These are phyloP conservation scores for Volvox africanus DNA, from an alignment of 139 green algal genomes.

Conservation along the genomic window DNA sequence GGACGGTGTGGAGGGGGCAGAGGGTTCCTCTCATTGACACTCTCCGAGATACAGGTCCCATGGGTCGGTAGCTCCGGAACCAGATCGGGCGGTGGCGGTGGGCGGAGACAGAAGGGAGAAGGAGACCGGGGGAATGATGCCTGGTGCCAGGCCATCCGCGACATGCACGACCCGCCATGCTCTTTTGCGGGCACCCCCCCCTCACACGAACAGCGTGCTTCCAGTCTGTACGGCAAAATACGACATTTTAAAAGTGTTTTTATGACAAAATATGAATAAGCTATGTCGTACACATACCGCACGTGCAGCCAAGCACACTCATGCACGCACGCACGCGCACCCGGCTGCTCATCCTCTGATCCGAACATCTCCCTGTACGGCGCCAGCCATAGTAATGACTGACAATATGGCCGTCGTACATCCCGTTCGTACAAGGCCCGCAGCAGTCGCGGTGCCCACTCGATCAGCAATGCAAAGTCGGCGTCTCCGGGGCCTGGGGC, in stretches of 20 bases:
- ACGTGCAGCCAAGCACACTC: too few relatives aligned
- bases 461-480: constrained; percentile 47
- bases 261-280: too few relatives aligned
- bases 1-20: neutral
- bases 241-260: too few relatives aligned
- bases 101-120: neutral
- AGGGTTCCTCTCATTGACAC: too few relatives aligned
- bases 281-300: too few relatives aligned
- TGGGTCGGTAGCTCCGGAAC: too few relatives aligned
- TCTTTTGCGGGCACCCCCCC: neutral
- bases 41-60: too few relatives aligned
- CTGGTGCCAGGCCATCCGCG: neutral
- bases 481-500: neutral
- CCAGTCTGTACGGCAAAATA: too few relatives aligned
- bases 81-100: too few relatives aligned
- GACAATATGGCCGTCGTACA: constrained; percentile 79
- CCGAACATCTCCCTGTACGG: constrained; percentile 73
- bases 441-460: constrained; percentile 69
- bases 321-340: neutral
- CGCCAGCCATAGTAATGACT: constrained; percentile 85
- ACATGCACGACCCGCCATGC: neutral
- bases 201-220: neutral
- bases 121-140: neutral
- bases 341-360: neutral
- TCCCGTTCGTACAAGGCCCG: constrained; percentile 87